Evolutionary conservation across 2,329 filamentous ascomycete genomes (phyloP), one percentile per base, ranked within the genome.

Genomic region (Trichoderma koningiopsis): DNA sequence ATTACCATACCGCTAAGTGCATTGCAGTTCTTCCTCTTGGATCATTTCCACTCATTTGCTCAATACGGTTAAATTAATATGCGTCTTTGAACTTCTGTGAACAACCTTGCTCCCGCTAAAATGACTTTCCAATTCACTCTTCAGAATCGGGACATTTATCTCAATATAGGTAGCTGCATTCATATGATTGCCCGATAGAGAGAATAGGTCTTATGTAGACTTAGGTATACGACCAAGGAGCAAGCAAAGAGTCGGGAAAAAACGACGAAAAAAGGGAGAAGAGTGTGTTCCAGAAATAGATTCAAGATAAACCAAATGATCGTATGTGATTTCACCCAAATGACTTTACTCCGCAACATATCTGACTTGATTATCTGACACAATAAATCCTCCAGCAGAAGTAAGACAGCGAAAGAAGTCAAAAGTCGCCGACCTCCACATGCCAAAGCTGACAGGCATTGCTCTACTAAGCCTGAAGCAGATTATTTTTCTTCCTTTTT

Each of bases 371-470:
- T 1, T 7, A 55, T 55, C 61, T 49, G 49, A 40, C 49, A 37
- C 61, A 64, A 55, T 29, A 14, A 53, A 35, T 33, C n/a, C 31
- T 53, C 40, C 40, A 43, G 13, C 47, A 22, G 14, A 64, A n/a
- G 47, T n/a, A 22, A 49, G n/a, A 52, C 47, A 33, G 40, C 22
- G 33, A 33, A 27, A 29, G 19, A n/a, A 19, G 40, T 43, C 16
- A 24, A 19, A 31, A 35, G 37, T 40, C 53, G 52, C 52, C 37
- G 62, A 37, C 19, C 55, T 58, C 55, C 62, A 14, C 49, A 57
- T 5, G 27, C 47, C 47, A 29, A 57, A 66, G 53, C 62, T 58
- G 27, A 66, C 53, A 14, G 35, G 57, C 35, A 40, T 29, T 64
- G 10, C 13, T 4, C 43, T 35, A 5, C 47, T 49, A 22, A n/a